Evolutionary conservation across 352 stramenopile genomes (phyloP).

Genomic region (Elongisporangium undulatum): DNA sequence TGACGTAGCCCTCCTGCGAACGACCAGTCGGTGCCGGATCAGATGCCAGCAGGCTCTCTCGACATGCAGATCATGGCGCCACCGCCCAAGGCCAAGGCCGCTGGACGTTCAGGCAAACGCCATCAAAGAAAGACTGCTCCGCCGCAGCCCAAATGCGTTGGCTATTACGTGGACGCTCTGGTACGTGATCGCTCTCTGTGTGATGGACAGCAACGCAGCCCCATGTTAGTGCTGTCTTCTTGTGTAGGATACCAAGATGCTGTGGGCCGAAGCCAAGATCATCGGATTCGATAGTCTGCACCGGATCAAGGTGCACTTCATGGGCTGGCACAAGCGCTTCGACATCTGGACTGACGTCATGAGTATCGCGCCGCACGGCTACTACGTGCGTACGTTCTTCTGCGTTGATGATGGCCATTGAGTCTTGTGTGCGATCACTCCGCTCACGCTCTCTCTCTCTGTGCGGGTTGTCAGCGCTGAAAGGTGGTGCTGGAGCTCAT

Average conservation of each 20-base stretch:
- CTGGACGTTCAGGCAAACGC: conserved; percentile 1
- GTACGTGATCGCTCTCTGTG: conserved; percentile 6
- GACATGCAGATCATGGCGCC: neutral
- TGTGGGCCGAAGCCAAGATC: conserved; percentile 70
- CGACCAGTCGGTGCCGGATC: neutral
- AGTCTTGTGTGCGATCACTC: neutral
- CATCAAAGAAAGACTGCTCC: conserved; percentile 8
- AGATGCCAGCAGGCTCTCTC: neutral
- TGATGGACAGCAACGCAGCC: neutral
- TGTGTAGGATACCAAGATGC: conserved; percentile 55
- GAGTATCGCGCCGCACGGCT: conserved; percentile 53
- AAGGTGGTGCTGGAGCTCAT: conserved; percentile 16
- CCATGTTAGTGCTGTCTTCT: neutral
- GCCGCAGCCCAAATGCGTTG: conserved; percentile 26
- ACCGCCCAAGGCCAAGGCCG: neutral
- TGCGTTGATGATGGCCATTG: neutral
- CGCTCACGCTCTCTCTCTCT: conserved; percentile 4
- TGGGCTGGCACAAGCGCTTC: conserved; percentile 56
- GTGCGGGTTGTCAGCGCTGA: conserved; percentile 11
- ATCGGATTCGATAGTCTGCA: conserved; percentile 56
- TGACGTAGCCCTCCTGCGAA: neutral
- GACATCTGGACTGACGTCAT: conserved; percentile 76
- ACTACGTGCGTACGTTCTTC: conserved; percentile 37
- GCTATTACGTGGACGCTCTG: conserved; percentile 65
- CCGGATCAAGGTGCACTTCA: conserved; percentile 71